phyloP scores from a whole-genome alignment of 306 rosid species.

The Erythrophleum fordii region DNA sequence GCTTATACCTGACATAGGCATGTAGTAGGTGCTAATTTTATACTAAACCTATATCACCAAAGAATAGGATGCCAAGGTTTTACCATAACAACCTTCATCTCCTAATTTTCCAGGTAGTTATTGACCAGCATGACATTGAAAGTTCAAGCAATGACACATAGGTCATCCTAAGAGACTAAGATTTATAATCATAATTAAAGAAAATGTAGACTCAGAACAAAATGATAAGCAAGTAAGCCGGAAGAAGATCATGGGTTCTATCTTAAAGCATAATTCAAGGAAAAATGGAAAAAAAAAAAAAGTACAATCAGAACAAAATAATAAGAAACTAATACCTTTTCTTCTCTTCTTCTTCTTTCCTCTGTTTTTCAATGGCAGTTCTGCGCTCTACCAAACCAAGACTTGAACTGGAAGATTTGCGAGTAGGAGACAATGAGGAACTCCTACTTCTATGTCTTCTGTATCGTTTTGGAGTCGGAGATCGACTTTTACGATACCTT shows the following conservation, averaged over 20 bases:
- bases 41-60: slow-evolving; percentile 13
- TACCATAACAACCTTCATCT: slow-evolving; percentile 29
- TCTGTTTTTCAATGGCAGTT: slow-evolving; percentile 74
- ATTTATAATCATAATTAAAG: slow-evolving; percentile 31
- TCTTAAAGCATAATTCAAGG: slow-evolving; percentile 22
- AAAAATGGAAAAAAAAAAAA: slow-evolving; percentile 15
- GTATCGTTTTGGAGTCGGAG: slow-evolving; percentile 63
- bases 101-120: slow-evolving; percentile 29
- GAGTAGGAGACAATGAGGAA: slow-evolving; percentile 78
- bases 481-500: slow-evolving; percentile 69
- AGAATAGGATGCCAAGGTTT: slow-evolving; percentile 25
- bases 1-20: slow-evolving; percentile 27
- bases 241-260: slow-evolving; percentile 22
- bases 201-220: background rate
- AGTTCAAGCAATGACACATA: slow-evolving; percentile 22
- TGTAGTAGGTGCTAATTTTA: slow-evolving; percentile 12
- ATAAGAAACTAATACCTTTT: slow-evolving; percentile 73
- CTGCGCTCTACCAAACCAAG: slow-evolving; percentile 79
- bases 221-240: background rate
- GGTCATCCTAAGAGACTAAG: slow-evolving; percentile 16
- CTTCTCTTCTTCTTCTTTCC: slow-evolving; percentile 84
- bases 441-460: slow-evolving; percentile 79
- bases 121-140: slow-evolving; percentile 31
- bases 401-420: slow-evolving; percentile 75
- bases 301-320: slow-evolving; percentile 26